Base-by-base conservation (phyloP, 345 rosid species). In the Capsella bursapastoris region DNA sequence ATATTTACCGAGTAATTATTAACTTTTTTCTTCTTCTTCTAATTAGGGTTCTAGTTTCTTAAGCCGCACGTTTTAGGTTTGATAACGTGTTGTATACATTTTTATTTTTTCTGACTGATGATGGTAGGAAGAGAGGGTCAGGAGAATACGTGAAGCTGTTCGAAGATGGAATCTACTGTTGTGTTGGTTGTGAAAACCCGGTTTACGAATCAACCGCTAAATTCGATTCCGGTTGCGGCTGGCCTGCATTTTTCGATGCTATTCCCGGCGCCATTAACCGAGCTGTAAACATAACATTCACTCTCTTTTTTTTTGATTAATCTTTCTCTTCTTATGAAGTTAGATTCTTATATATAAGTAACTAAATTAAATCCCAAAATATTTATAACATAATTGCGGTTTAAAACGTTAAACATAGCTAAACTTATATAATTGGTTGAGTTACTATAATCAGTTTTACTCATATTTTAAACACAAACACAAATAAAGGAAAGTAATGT, bases 241-340 rank as follows among this genome's bases (percentile, higher is more conserved):
- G 93, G 93, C 97, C 96, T 0, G 89, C 97, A 61, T 89, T 89
- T 74, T 89, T 8, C 29, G 92, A 89, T 64, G 96, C 96, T 52
- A 84, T 92, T n/a, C 91, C 93, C 0, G 92, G 93, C 52, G 92
- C 93, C 61, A 84, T 91, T 27, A 84, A 83, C 68, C n/a, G 87
- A 60, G 80, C 0, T 1, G 92, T 92, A 72, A 49, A 48, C 52
- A 25, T 47, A 47, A 47, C 15, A n/a, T 47, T 7, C 51, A n/a
- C 51, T 47, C 15, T 4, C 1, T 11, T 41, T 10, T 41, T 40
- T 8, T 11, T 29, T 29, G 31, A 16, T 22, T 22, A 1, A 22
- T 22, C 22, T 22, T 22, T 29, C 5, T 29, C 5, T 29, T 29
- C 32, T 29, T 29, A 3, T 29, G 4, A 29, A 29, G 32, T 3